Percentiles rank a stretch among this genome's conserved stretches.
Evolutionary conservation across 2,329 filamentous ascomycete species (phyloP).

Genomic region (Penicillium sp.): DNA sequence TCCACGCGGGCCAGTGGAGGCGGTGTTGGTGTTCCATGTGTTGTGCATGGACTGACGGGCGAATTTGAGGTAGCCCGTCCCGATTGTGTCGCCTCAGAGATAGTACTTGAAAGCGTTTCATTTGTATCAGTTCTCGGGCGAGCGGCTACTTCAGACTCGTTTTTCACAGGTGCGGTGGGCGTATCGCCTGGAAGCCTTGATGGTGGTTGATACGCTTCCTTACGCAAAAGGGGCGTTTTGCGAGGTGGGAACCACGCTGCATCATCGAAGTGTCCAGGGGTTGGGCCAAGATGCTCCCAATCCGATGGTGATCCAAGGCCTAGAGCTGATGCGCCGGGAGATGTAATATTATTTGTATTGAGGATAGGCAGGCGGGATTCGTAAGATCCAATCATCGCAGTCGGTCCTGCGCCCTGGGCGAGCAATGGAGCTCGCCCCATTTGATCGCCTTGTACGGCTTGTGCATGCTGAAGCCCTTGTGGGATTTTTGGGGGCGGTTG

Average conservation of each 20-base stretch:
- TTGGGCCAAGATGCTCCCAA: constrained; percentile 46
- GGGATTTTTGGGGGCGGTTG: constrained; percentile 45
- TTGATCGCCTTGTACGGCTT: constrained; percentile 26
- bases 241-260: constrained; percentile 22
- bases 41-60: constrained; percentile 25
- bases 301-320: constrained; percentile 47
- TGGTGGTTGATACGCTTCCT: constrained; percentile 11
- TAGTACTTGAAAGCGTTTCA: constrained; percentile 1
- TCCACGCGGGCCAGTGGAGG: constrained; percentile 27
- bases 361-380: constrained; percentile 6
- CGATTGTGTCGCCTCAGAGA: neutral
- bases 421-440: constrained; percentile 13
- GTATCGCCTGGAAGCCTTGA: constrained; percentile 13
- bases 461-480: constrained; percentile 30
- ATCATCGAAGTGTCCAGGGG: constrained; percentile 40
- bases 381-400: constrained; percentile 19
- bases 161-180: neutral
- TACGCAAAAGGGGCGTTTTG: constrained; percentile 10
- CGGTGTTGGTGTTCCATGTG: constrained; percentile 13
- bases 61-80: constrained; percentile 15
- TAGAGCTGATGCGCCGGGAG: constrained; percentile 37
- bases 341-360: constrained; percentile 18
- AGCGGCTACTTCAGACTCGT: constrained; percentile 4
- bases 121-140: constrained; percentile 11
- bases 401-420: constrained; percentile 16